phyloP scores from a whole-genome alignment of 2,329 filamentous ascomycete genomes.

The Curvularia spicifera region DNA sequence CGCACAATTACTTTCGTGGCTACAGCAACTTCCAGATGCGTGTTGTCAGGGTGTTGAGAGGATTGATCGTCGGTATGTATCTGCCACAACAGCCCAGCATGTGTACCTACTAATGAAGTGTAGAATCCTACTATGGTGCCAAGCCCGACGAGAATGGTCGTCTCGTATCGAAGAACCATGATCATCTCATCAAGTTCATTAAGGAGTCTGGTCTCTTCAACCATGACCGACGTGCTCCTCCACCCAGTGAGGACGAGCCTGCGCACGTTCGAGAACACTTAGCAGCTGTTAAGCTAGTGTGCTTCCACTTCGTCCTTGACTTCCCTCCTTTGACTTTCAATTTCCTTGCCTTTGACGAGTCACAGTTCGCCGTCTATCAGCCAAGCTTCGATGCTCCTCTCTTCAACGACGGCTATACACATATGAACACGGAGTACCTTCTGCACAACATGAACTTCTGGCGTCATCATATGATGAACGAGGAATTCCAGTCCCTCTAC shows the following conservation, averaged over 20 bases:
- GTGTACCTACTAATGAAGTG: not conserved
- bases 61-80: conserved; percentile 55
- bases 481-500: conserved; percentile 49
- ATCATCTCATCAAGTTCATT: conserved; percentile 41
- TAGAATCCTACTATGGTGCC: conserved; percentile 43
- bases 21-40: conserved; percentile 35
- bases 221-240: conserved; percentile 30
- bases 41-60: conserved; percentile 49
- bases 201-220: conserved; percentile 37
- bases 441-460: conserved; percentile 61
- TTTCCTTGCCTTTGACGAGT: conserved; percentile 52
- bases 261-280: conserved; percentile 12
- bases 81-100: not conserved
- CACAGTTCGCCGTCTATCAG: conserved; percentile 56
- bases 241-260: too few relatives aligned
- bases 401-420: conserved; percentile 38
- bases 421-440: conserved; percentile 56
- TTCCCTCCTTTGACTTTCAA: conserved; percentile 19
- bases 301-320: conserved; percentile 41
- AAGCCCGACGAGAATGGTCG: conserved; percentile 25
- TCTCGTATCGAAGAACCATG: conserved; percentile 46
- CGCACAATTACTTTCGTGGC: conserved; percentile 30
- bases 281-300: conserved; percentile 44
- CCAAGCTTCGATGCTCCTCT: conserved; percentile 45
- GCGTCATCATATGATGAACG: conserved; percentile 56